Evolutionary conservation across 768 basidiomycete species (phyloP), one percentile per base, ranked within the genome.

Genomic region (Daedalea quercina): DNA sequence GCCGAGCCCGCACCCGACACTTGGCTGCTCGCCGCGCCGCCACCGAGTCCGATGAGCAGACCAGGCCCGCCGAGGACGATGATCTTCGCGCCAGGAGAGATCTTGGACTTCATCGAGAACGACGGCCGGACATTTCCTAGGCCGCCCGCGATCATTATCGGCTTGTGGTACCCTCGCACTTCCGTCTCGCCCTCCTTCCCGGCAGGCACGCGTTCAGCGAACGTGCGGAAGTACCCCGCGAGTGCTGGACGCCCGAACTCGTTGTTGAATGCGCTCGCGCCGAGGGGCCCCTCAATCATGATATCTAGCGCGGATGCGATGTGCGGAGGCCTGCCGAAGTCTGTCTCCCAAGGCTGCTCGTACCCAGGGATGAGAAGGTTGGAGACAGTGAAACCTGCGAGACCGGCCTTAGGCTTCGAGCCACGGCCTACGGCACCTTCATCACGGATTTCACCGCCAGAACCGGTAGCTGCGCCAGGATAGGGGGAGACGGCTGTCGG

Each of bases 141-240:
- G 23, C 96, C 96, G 19, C 96, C 96, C 8, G 96, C 95, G 58
- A 99, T 88, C 96, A 99, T 99, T 74, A 99, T 96, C 13, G 96
- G 96, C 68, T 99, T 99, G 73, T 98, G 96, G 69, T 97, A 99
- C 0, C 96, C 96, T 50, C 94, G 73, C n/a, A 93, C 71, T 66
- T 92, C 88, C 24, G 69, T 70, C 48, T 65, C 56, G 3, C 75
- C 76, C 35, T 80, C 80, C 33, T 68, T 65, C 9, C 74, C 70
- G 26, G 80, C 65, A 20, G 84, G 77, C 1, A 93, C 76, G 43
- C 79, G 77, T 68, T 96, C 90, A 11, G 85, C 78, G 70, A 96
- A 97, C 0, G 96, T 95, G 44, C 96, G 85, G 76, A 94, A 97
- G 70, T 95, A 98, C 2, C 96, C 96, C 3, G 86, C 70, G 17